phyloP scores from a whole-genome alignment of 805 yeast genomes.

The Babjeviella inositovora region DNA sequence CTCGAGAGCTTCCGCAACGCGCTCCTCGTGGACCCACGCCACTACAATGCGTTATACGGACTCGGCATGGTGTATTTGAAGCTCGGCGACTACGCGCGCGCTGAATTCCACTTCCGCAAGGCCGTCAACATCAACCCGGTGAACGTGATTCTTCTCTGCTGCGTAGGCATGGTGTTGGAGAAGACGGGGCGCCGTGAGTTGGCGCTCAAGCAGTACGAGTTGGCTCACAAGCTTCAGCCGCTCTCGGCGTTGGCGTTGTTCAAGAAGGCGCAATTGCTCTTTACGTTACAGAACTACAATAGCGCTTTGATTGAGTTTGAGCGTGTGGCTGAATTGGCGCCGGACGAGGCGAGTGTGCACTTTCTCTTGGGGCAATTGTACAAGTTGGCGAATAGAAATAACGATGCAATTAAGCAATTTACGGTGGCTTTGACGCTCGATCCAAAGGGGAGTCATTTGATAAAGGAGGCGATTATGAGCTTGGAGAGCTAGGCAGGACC shows the following conservation, averaged over 20 bases:
- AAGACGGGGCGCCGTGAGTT: constrained; percentile 48
- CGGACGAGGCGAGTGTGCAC: constrained; percentile 92
- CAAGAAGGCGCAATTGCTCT: constrained; percentile 73
- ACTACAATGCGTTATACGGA: constrained; percentile 91
- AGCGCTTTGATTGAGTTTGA: constrained; percentile 67
- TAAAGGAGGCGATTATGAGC: constrained; percentile 68
- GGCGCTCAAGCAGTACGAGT: constrained; percentile 69
- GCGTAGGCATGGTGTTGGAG: constrained; percentile 88
- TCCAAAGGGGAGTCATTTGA: constrained; percentile 80
- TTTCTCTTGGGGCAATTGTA: constrained; percentile 78
- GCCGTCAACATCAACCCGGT: constrained; percentile 84
- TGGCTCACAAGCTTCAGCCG: constrained; percentile 78
- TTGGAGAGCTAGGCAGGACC: too few relatives aligned
- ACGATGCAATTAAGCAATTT: constrained; percentile 69
- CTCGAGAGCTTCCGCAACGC: constrained; percentile 71
- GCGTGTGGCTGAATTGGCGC: constrained; percentile 57
- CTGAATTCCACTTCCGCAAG: constrained; percentile 74
- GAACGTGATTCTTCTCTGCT: constrained; percentile 77
- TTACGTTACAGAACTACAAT: constrained; percentile 53
- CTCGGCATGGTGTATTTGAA: constrained; percentile 87
- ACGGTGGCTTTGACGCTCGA: constrained; percentile 84
- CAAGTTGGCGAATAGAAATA: constrained; percentile 56
- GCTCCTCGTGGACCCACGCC: constrained; percentile 59
- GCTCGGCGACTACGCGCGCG: constrained; percentile 69
- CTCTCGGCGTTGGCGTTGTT: constrained; percentile 73